These are phyloP conservation scores for Malbranchea cinnamomea DNA, from an alignment of 2,329 filamentous ascomycete genomes.

Conservation along the genomic window DNA sequence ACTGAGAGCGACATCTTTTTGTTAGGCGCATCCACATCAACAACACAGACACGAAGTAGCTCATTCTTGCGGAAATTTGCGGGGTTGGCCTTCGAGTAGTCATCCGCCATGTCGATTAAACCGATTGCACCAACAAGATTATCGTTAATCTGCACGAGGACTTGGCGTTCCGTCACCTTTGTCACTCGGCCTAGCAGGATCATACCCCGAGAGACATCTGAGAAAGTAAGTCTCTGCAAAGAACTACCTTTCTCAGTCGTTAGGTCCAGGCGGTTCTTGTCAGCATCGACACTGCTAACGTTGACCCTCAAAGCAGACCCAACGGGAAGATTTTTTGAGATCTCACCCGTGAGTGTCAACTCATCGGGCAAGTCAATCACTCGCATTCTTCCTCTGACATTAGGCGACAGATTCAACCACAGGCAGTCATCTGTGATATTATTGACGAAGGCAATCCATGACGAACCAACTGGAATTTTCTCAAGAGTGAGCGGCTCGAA, in stretches of 20 bases:
- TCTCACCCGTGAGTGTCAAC: constrained; percentile 58
- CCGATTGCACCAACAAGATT: constrained; percentile 64
- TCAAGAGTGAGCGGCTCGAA: constrained; percentile 54
- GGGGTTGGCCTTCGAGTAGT: constrained; percentile 68
- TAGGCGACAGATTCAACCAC: constrained; percentile 84
- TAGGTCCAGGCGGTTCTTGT: constrained; percentile 65
- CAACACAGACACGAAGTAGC: constrained; percentile 71
- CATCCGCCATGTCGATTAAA: constrained; percentile 69
- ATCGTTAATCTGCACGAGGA: constrained; percentile 76
- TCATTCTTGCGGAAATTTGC: constrained; percentile 67
- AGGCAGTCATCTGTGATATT: constrained; percentile 66
- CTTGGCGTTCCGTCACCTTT: constrained; percentile 67
- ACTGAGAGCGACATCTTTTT: constrained; percentile 72
- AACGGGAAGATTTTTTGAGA: constrained; percentile 68
- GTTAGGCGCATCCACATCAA: constrained; percentile 65
- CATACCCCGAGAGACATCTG: constrained; percentile 61
- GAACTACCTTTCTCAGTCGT: constrained; percentile 52
- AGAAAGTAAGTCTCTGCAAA: constrained; percentile 48
- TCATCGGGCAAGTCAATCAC: constrained; percentile 80
- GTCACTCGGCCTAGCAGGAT: constrained; percentile 72
- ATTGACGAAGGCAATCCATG: constrained; percentile 75
- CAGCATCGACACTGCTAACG: constrained; percentile 57
- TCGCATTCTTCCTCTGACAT: constrained; percentile 68
- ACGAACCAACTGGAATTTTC: constrained; percentile 55
- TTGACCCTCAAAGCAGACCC: constrained; percentile 76